Evolutionary conservation across 2,329 filamentous ascomycete genomes (phyloP), one percentile per base, ranked within the genome.

Genomic region (Nemania diffusa): DNA sequence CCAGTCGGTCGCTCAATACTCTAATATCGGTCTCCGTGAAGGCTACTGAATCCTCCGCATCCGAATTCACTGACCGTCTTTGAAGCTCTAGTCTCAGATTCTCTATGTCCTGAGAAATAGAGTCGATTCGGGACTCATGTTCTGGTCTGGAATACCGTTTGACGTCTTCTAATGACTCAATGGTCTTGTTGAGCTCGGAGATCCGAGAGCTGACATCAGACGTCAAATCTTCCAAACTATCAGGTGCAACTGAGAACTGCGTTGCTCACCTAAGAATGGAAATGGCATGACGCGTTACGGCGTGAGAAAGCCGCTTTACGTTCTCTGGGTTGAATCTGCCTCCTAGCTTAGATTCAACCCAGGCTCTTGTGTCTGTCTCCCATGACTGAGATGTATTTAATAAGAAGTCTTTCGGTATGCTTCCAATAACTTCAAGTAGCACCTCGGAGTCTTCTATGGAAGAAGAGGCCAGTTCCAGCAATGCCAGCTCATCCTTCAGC

Each of bases 81-180:
- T 48, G 3, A 9, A 20, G 11, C 20, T 58, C 26, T 7, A 46
- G n/a, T 27, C 29, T 48, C 9, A 58, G 42, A 9, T 34, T 48
- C 13, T 32, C 42, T 20, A 58, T 17, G 11, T 48, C 56, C 1
- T 1, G 20, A 27, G 56, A 24, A n/a, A 58, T 46, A n/a, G 56
- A 58, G 8, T 48, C 42, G 15, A 58, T 48, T 44, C 40, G 26
- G 15, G 5, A 32, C 17, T 32, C 26, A 11, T 32, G 13, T 15
- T 44, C 40, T 44, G 40, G 40, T n/a, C 40, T 44, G 40, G 40
- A n/a, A n/a, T 44, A 44, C 17, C 40, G 40, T 44, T 44, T 44
- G 5, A 44, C 15, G 7, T 44, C 40, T 44, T 44, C 40, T 44
- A 44, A 44, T 15, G 27, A 52, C 3, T 20, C 26, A 1, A 32